phyloP scores from a whole-genome alignment of 441 rosid species.

The Eruca vesicaria region DNA sequence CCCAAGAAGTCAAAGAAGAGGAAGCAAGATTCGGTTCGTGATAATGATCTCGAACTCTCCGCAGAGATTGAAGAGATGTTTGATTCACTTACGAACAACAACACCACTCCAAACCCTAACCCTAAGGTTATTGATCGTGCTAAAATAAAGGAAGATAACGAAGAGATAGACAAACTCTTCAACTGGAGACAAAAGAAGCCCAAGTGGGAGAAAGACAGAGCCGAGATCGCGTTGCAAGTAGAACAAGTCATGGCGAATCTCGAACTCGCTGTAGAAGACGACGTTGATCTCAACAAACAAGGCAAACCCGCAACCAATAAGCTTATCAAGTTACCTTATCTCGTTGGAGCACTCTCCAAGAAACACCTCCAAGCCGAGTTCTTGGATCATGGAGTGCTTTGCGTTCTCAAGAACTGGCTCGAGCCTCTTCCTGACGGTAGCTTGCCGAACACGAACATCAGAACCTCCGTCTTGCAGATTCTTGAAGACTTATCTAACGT shows the following conservation, averaged over 20 bases:
- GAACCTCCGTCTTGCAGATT: constrained; percentile 66
- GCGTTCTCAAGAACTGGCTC: constrained; percentile 79
- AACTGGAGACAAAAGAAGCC: constrained; percentile 59
- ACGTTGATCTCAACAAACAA: constrained; percentile 65
- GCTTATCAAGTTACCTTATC: constrained; percentile 80
- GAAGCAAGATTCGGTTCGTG: constrained; percentile 33
- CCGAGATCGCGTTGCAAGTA: constrained; percentile 70
- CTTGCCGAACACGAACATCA: constrained; percentile 77
- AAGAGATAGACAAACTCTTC: constrained; percentile 60
- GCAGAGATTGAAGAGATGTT: constrained; percentile 72
- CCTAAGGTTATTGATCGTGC: constrained; percentile 46
- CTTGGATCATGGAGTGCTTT: constrained; percentile 81
- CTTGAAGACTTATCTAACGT: constrained; percentile 62
- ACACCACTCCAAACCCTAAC: constrained; percentile 52
- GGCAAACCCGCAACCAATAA: constrained; percentile 85
- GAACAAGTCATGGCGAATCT: constrained; percentile 88
- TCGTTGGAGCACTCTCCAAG: constrained; percentile 23
- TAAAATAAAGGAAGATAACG: constrained; percentile 62
- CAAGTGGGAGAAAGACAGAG: constrained; percentile 60
- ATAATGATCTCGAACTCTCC: constrained; percentile 28
- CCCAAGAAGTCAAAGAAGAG: constrained; percentile 36
- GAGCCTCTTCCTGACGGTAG: constrained; percentile 98
- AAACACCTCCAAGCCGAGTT: constrained; percentile 83
- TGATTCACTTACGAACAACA: constrained; percentile 52
- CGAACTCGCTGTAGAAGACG: constrained; percentile 87